phyloP scores from a whole-genome alignment of 2,329 filamentous ascomycete genomes.

The Alternaria longipes region DNA sequence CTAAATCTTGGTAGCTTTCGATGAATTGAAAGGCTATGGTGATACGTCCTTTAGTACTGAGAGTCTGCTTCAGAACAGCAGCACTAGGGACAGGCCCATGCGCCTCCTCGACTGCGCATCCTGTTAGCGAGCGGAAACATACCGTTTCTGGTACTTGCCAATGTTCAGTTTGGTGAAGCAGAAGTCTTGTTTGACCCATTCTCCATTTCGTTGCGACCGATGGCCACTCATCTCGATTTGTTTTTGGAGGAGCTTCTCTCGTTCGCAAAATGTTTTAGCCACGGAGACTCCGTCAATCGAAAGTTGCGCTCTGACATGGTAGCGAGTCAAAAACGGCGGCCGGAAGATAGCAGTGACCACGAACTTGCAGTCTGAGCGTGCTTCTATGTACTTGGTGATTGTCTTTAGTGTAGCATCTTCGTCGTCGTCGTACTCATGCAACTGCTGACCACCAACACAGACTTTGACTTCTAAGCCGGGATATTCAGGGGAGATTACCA shows the following conservation, averaged over 20 bases:
- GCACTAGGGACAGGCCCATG: neutral
- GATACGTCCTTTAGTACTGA: neutral
- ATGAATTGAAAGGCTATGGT: neutral
- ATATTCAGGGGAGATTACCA: too few species aligned
- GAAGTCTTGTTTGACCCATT: slow-evolving; percentile 9
- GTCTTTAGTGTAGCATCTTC: neutral
- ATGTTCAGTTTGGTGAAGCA: slow-evolving; percentile 18
- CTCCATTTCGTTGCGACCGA: neutral
- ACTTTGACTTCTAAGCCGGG: slow-evolving; percentile 13
- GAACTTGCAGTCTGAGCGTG: slow-evolving; percentile 10
- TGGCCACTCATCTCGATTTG: neutral
- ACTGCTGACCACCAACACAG: slow-evolving; percentile 6
- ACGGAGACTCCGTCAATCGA: too few species aligned
- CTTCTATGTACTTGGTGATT: slow-evolving; percentile 20
- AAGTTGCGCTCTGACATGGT: too few species aligned
- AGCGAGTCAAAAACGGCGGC: too few species aligned
- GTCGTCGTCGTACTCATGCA: slow-evolving; percentile 24
- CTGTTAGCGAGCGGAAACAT: neutral
- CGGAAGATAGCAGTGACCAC: neutral
- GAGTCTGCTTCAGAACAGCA: neutral
- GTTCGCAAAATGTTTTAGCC: too few species aligned
- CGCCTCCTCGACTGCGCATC: slow-evolving; percentile 6
- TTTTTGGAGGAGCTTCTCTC: neutral
- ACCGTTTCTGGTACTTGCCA: slow-evolving; percentile 1
- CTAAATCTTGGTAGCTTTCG: neutral